Base-by-base conservation (phyloP, 1,139 yeast genomes). In the Yamadazyma taylorii region DNA sequence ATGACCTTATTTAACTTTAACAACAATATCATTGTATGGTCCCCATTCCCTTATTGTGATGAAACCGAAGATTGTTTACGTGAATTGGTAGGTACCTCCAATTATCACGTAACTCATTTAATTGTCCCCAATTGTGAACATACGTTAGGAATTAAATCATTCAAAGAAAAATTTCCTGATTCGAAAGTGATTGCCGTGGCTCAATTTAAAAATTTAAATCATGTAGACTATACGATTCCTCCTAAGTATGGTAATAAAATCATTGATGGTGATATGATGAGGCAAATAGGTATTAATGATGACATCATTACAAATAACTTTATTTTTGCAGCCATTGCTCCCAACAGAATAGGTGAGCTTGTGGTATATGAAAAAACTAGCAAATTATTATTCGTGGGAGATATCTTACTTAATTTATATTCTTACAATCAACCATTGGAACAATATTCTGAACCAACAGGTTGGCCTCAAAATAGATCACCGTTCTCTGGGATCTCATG, bases 1-100 rank as follows among this genome's bases (percentile, higher is more conserved):
- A 72, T 78, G 75, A 75, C 85, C 0, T 55, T 79, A 7, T 53
- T 69, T 39, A 58, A 71, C 35, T 51, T 61, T 38, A 56, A 65
- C 26, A 52, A 59, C 34, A 55, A 61, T 32, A 58, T 79, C 13
- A 58, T 78, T 9, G 73, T 81, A 10, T 77, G 79, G 72, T 71
- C 81, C 2, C 79, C 86, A 0, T 66, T 81, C 34, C 87, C 88
- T 1, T 74, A 69, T 47, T 73, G 79, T 1, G 62, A 67, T 4
- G 65, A 58, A 23, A 70, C 74, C 6, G 55, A 67, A 30, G 56
- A 60, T 16, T 60, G 66, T 1, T 49, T 78, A 24, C 49, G 62
- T 23, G 50, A 63, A 24, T 54, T 67, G 26, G 52, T 63, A 1
- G 69, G 63, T 2, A 57, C 57, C 32, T 36, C 45, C 19, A 17